A percentile compares a stretch with the other conserved stretches of the same genome.
Evolutionary conservation across 805 yeast genomes (phyloP).

Genomic region (Saturnispora sekii): DNA sequence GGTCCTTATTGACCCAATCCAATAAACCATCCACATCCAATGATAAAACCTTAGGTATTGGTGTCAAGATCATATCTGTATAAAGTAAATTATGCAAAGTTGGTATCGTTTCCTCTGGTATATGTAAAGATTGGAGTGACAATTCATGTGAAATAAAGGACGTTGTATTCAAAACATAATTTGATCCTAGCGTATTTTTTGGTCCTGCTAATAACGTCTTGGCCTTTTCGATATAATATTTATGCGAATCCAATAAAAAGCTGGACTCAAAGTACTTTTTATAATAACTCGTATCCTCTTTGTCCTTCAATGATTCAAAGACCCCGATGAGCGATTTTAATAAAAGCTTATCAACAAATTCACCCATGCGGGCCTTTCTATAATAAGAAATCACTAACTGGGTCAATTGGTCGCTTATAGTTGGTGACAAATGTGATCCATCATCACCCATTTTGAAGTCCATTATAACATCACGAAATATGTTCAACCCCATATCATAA

Average conservation of each 20-base stretch:
- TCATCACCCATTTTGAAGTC: constrained; percentile 31
- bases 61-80: constrained; percentile 45
- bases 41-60: constrained; percentile 45
- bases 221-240: constrained; percentile 43
- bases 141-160: constrained; percentile 56
- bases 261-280: constrained; percentile 56
- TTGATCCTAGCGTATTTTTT: constrained; percentile 31
- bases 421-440: constrained; percentile 14
- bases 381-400: constrained; percentile 45
- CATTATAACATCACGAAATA: constrained; percentile 55
- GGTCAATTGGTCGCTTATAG: constrained; percentile 42
- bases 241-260: constrained; percentile 43
- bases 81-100: constrained; percentile 49
- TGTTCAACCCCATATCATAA: constrained; percentile 63
- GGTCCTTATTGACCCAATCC: constrained; percentile 43
- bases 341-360: constrained; percentile 45
- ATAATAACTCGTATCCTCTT: constrained; percentile 53
- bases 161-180: constrained; percentile 42
- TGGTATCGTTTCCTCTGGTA: constrained; percentile 45
- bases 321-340: constrained; percentile 56
- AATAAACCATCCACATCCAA: constrained; percentile 47
- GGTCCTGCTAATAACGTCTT: constrained; percentile 33
- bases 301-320: constrained; percentile 57
- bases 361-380: constrained; percentile 43
- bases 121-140: constrained; percentile 40